These are phyloP conservation scores for Thozetella sp. DNA, from an alignment of 495 filamentous ascomycete species.

Conservation along the genomic window DNA sequence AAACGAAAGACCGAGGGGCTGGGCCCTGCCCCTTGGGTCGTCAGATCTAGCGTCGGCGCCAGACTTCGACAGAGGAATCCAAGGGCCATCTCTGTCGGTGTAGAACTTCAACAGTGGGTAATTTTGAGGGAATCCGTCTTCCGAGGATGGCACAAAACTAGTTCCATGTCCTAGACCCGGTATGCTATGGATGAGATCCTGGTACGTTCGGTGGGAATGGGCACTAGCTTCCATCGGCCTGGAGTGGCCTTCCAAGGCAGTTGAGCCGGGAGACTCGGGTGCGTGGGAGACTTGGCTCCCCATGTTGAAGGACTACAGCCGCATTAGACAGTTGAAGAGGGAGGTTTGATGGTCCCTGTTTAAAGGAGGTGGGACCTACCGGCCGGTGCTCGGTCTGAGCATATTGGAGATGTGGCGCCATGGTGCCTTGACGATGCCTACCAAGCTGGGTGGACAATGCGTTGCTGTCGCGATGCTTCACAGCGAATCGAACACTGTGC, in stretches of 20 bases:
- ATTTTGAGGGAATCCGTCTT: neutral
- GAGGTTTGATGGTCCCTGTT: neutral
- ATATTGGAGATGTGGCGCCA: constrained; percentile 1
- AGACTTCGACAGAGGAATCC: neutral
- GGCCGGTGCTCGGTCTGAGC: constrained; percentile 7
- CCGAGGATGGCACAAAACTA: neutral
- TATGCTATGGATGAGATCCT: too few relatives aligned
- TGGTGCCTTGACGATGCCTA: neutral
- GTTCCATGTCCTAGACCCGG: neutral
- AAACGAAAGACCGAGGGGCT: neutral
- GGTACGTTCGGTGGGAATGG: too few relatives aligned
- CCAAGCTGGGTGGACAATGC: too few relatives aligned
- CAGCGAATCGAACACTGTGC: neutral
- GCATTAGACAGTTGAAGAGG: constrained; percentile 2
- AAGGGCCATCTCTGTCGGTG: constrained; percentile 14
- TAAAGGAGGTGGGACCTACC: constrained; percentile 6
- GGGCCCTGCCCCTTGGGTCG: neutral
- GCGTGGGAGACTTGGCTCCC: neutral
- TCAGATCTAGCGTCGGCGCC: neutral
- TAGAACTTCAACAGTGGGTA: neutral
- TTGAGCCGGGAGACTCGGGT: neutral
- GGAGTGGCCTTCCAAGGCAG: neutral
- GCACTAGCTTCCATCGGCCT: neutral
- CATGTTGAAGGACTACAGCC: constrained; percentile 7
- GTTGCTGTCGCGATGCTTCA: neutral